Conservation (phyloP, 768 basidiomycete genomes). For the Termitomyces heimii region DNA sequence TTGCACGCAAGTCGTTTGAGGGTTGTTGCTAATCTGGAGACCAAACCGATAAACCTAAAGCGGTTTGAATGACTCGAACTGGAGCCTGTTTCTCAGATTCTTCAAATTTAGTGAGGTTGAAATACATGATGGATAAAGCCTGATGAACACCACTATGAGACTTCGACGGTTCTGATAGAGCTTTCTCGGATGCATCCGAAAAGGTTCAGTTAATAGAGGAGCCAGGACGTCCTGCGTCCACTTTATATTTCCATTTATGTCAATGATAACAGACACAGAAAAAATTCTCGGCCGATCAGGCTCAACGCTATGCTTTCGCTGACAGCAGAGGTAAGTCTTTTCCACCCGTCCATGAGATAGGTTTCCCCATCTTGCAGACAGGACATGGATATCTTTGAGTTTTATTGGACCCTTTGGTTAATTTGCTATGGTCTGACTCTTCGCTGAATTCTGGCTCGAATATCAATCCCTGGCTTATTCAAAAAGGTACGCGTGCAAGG, state of each 20-base stretch:
- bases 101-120: background rate
- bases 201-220: background rate
- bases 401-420: no score
- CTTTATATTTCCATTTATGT: no score
- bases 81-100: background rate
- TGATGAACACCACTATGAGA: background rate
- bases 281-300: background rate
- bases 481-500: background rate
- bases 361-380: background rate
- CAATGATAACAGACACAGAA: background rate
- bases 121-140: background rate
- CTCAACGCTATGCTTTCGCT: background rate
- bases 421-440: no score
- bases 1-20: background rate
- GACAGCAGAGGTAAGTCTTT: background rate
- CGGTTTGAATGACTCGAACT: background rate
- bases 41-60: background rate
- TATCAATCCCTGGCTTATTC: no score
- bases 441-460: background rate
- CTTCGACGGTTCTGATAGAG: background rate
- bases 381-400: background rate
- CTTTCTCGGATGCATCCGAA: background rate
- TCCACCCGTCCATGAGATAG: background rate
- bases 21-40: background rate
- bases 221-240: background rate